phyloP scores from a whole-genome alignment of 75 land plant genomes.

The Sequoia sempervirens region DNA sequence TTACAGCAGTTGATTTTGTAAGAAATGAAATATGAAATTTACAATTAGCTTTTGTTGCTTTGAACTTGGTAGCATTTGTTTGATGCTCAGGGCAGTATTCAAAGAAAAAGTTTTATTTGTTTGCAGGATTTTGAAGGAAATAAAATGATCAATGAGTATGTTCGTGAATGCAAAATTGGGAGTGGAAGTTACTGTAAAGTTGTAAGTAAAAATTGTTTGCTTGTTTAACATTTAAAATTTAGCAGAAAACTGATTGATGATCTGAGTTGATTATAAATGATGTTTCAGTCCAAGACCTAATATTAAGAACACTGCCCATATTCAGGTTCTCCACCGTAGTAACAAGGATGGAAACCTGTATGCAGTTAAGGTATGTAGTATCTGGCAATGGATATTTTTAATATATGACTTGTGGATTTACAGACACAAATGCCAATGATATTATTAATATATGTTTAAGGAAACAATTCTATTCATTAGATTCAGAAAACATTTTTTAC shows the following conservation, averaged over 20 bases:
- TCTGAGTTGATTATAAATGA: not conserved
- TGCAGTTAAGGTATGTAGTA: slow-evolving; percentile 35
- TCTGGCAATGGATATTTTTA: not conserved
- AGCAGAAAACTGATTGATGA: not conserved
- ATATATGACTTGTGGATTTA: not conserved
- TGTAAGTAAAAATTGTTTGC: slow-evolving; percentile 20
- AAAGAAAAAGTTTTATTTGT: not conserved
- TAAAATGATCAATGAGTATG: slow-evolving; percentile 50
- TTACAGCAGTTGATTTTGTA: not conserved
- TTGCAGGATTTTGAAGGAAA: slow-evolving; percentile 38
- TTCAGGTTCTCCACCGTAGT: slow-evolving; percentile 44
- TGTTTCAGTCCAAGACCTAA: not conserved
- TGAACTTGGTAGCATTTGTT: not conserved
- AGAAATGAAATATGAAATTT: not conserved
- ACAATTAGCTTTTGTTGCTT: not conserved
- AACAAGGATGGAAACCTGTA: slow-evolving; percentile 27
- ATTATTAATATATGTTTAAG: not conserved
- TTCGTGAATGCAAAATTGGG: slow-evolving; percentile 32
- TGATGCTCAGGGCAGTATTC: not conserved
- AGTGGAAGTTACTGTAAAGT: slow-evolving; percentile 48
- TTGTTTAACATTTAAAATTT: slow-evolving; percentile 1
- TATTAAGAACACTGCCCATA: not conserved
- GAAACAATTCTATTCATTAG: not conserved
- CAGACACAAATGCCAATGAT: not conserved
- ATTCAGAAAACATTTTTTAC: not conserved